Base-by-base conservation (phyloP, 1,139 yeast genomes). In the Ashbya aceris region DNA sequence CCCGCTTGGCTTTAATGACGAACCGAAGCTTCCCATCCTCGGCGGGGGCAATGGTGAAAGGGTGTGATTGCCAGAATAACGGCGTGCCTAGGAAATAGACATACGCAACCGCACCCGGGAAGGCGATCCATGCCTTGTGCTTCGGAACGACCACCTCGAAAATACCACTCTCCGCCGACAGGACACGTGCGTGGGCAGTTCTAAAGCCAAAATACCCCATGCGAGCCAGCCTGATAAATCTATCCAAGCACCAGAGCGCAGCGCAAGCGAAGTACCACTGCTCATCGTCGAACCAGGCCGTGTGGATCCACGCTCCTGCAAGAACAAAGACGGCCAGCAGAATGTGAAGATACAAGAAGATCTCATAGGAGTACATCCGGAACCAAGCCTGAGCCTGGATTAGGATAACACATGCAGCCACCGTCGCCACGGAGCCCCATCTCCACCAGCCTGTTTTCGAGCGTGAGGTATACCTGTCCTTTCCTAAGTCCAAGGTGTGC, bases 41-140 rank as follows among this genome's bases (percentile, higher is more conserved):
- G 46, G 60, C 54, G 26, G 37, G 10, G 10, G 75, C 67, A 13
- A 75, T 69, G 0, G 83, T 75, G 51, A 79, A 79, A 1, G 86
- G 86, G 56, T 80, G 86, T 0, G 80, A 73, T 55, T 80, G 84
- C 73, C 74, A 81, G 49, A 79, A 78, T 39, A 73, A 70, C 44
- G 70, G 55, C 39, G 77, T 69, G 30, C 67, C 61, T 40, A 72
- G 58, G 42, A 78, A 70, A 55, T 79, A 76, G 36, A 80, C 61
- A 52, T 71, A 80, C 1, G 75, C 78, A 55, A 75, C 79, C 11
- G 79, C 78, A n/a, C 84, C 83, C 2, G 85, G 81, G 43, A 55
- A 52, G 10, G 71, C 61, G 12, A 64, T 62, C 75, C 77, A 69
- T 44, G 52, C 55, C 39, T 58, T 50, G 5, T 69, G 65, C 4